Conservation (phyloP, 352 stramenopile species). For the Pythium rishiriense region DNA sequence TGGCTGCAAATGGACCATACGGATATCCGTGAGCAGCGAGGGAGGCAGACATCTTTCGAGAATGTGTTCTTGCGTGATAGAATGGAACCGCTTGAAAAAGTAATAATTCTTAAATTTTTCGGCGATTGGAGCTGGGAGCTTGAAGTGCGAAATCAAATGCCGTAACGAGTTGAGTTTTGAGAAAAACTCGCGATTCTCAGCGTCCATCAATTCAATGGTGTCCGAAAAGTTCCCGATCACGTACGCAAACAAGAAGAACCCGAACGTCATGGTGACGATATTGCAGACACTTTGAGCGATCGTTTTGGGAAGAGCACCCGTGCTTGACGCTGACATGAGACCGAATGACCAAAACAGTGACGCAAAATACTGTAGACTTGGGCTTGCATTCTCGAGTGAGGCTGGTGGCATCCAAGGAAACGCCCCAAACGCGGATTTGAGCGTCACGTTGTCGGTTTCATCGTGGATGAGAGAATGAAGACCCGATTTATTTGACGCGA, state of each 20-base stretch:
- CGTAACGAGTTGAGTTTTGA: constrained; percentile 50
- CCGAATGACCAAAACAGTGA: constrained; percentile 73
- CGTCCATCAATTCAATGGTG: constrained; percentile 68
- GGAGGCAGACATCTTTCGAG: constrained; percentile 64
- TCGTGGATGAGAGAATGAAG: constrained; percentile 15
- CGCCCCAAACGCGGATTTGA: constrained; percentile 16
- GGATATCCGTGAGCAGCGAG: constrained; percentile 67
- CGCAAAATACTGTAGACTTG: constrained; percentile 52
- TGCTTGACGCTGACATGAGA: constrained; percentile 59
- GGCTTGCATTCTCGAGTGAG: constrained; percentile 30
- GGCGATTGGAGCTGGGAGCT: constrained; percentile 39
- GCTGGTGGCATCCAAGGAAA: constrained; percentile 37
- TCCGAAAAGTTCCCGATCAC: constrained; percentile 74
- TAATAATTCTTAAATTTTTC: constrained; percentile 65
- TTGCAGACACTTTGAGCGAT: constrained; percentile 52
- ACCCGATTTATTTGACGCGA: constrained; percentile 31
- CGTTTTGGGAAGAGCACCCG: constrained; percentile 53
- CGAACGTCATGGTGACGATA: constrained; percentile 56
- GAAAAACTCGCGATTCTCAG: constrained; percentile 68
- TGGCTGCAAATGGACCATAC: constrained; percentile 61
- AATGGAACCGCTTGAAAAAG: constrained; percentile 74
- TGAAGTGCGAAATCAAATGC: constrained; percentile 58
- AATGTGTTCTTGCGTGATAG: constrained; percentile 70
- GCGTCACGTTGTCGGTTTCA: background rate
- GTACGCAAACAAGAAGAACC: constrained; percentile 76